Base-by-base conservation (phyloP, 768 basidiomycete species). In the Galerina sulciceps region DNA sequence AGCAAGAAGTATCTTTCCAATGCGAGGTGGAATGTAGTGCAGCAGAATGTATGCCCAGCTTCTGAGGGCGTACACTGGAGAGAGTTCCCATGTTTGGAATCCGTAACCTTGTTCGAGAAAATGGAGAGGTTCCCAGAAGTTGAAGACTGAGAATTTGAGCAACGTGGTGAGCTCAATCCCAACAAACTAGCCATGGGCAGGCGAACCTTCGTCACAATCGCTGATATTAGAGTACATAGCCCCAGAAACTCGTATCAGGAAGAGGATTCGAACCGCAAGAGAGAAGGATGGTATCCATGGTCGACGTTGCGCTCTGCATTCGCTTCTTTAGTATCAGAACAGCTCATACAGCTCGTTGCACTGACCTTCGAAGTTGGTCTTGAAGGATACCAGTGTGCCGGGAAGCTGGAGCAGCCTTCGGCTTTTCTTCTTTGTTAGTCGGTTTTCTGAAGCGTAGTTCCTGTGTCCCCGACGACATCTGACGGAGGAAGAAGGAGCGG, bases 81-180 rank as follows among this genome's bases (percentile, higher is more conserved):
- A 91, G 5, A 93, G 85, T 70, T 99, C 97, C 97, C 97, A 99
- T 0, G 97, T 99, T 75, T 99, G 96, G 73, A 99, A 98, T 8
- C 92, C 97, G 59, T 87, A 81, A 22, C 93, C 94, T 56, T 87
- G 78, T 58, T 89, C 85, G 56, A 97, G 80, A 69, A 95, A 96
- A 75, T 99, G 97, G 14, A 99, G 77, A 17, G 97, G 97, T 69
- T 99, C 97, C 94, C 94, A 99, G 74, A 97, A 99, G 75, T 99
- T 99, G 83, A 88, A 99, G 11, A 97, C 97, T 99, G 53, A n/a
- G 31, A 31, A 50, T 50, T 22, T 23, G 60, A 52, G 17, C 10
- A 48, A 15, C 40, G 14, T 44, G 37, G 20, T 52, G 14, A 26
- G 20, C 41, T 41, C 15, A 31, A 11, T 17, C 23, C 6, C 44